Conservation (phyloP, 1,284 basidiomycete species). For the Earliella scabrosa region DNA sequence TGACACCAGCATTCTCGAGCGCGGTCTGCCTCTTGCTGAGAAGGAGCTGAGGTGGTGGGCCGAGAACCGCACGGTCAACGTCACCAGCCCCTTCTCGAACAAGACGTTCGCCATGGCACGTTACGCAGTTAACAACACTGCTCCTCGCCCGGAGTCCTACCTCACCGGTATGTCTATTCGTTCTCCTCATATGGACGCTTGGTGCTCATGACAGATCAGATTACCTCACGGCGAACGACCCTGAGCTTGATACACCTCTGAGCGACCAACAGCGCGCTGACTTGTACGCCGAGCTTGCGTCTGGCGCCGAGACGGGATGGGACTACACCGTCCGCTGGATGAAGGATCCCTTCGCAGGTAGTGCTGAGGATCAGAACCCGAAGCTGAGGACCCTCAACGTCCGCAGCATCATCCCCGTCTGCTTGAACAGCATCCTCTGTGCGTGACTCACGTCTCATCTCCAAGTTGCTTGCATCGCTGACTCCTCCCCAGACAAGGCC, state of each 20-base stretch:
- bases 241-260: constrained; percentile 55
- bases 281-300: constrained; percentile 90
- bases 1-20: constrained; percentile 64
- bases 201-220: constrained; percentile 54
- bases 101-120: constrained; percentile 68
- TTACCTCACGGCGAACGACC: constrained; percentile 75
- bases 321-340: constrained; percentile 57
- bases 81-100: constrained; percentile 78
- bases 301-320: constrained; percentile 83
- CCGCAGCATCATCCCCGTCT: constrained; percentile 71
- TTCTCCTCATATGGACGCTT: not conserved
- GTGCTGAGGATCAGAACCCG: constrained; percentile 44
- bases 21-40: constrained; percentile 68
- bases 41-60: constrained; percentile 86
- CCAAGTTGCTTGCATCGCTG: not conserved
- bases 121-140: constrained; percentile 82
- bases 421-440: constrained; percentile 88
- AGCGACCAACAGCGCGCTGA: constrained; percentile 63
- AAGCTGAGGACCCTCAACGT: constrained; percentile 78
- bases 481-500: constrained; percentile 55
- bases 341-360: constrained; percentile 46
- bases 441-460: constrained; percentile 34
- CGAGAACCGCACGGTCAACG: constrained; percentile 72
- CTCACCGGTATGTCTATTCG: constrained; percentile 46
- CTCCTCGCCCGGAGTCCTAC: constrained; percentile 89